Evolutionary conservation across 192 early-diverging fungal species (phyloP).

Genomic region (Coemansia pectinata): DNA sequence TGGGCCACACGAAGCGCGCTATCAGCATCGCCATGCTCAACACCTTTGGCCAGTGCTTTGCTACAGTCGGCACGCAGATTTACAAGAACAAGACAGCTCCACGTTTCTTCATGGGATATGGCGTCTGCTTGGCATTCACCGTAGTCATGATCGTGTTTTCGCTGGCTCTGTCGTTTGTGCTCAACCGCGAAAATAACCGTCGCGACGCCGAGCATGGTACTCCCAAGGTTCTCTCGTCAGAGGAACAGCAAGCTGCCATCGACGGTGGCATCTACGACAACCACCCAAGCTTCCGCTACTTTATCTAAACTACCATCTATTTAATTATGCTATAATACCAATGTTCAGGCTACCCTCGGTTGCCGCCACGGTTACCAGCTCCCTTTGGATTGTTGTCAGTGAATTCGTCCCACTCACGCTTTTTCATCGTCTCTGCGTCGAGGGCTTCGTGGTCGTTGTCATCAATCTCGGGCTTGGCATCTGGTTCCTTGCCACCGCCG

Average conservation of each 20-base stretch:
- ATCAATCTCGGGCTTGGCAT: slow-evolving; percentile 66
- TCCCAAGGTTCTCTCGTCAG: slow-evolving; percentile 25
- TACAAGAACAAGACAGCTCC: slow-evolving; percentile 65
- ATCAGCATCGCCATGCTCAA: slow-evolving; percentile 67
- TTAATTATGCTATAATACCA: not conserved
- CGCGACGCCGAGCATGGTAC: slow-evolving; percentile 25
- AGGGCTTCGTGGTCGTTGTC: slow-evolving; percentile 74
- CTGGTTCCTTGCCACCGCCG: slow-evolving; percentile 81
- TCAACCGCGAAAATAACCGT: slow-evolving; percentile 61
- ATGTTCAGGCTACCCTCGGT: slow-evolving; percentile 27
- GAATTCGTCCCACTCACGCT: slow-evolving; percentile 89
- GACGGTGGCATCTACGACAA: slow-evolving; percentile 43
- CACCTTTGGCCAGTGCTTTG: slow-evolving; percentile 71
- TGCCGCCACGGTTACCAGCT: slow-evolving; percentile 63
- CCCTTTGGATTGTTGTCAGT: slow-evolving; percentile 77
- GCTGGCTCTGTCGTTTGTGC: slow-evolving; percentile 53
- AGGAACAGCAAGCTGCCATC: slow-evolving; percentile 41
- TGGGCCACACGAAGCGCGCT: slow-evolving; percentile 74
- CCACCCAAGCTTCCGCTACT: slow-evolving; percentile 50
- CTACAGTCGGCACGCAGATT: slow-evolving; percentile 71
- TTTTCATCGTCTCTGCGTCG: slow-evolving; percentile 85
- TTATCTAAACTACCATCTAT: slow-evolving; percentile 15
- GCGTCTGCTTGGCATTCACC: slow-evolving; percentile 57
- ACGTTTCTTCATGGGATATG: slow-evolving; percentile 57
- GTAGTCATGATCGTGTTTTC: slow-evolving; percentile 54